phyloP scores from a whole-genome alignment of 768 basidiomycete species.

The Strobilomyces confusus region DNA sequence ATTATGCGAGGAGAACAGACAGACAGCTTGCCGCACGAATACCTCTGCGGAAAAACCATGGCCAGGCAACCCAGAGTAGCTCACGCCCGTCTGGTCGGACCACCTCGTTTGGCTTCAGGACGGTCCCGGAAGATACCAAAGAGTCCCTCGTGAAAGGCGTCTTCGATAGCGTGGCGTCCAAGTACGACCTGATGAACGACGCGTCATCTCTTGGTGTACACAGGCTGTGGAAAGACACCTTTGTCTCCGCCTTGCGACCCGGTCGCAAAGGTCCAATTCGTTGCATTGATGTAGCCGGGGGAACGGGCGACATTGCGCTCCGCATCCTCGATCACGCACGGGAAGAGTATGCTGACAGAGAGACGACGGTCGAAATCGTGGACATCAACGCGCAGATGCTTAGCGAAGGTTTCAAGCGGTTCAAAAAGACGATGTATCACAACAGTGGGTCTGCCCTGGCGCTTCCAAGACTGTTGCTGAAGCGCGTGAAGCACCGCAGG shows the following conservation, averaged over 20 bases:
- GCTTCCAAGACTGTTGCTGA: conserved; percentile 1
- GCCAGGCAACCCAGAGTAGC: conserved; percentile 2
- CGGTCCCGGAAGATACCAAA: conserved; percentile 81
- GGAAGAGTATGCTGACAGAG: conserved; percentile 85
- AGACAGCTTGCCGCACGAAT: conserved; percentile 9
- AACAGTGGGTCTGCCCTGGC: conserved; percentile 58
- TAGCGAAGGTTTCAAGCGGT: conserved; percentile 81
- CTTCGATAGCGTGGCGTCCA: conserved; percentile 92
- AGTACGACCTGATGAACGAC: conserved; percentile 98
- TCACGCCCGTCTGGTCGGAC: conserved; percentile 37
- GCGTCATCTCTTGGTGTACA: conserved; percentile 97
- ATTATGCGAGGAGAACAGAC: conserved; percentile 12
- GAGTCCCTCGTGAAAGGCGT: conserved; percentile 89
- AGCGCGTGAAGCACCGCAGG: conserved; percentile 68
- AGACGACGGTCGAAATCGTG: conserved; percentile 83
- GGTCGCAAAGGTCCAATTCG: conserved; percentile 69
- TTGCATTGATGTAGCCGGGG: conserved; percentile 95
- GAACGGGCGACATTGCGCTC: conserved; percentile 96
- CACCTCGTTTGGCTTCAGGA: conserved; percentile 91
- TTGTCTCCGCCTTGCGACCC: conserved; percentile 71
- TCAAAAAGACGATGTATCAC: conserved; percentile 98
- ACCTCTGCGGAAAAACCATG: conserved; percentile 24
- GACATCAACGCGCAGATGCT: conserved; percentile 98
- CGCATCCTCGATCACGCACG: conserved; percentile 88
- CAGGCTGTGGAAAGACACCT: conserved; percentile 93